Conservation (phyloP, 768 basidiomycete genomes). For the Dioszegia aurantiaca region DNA sequence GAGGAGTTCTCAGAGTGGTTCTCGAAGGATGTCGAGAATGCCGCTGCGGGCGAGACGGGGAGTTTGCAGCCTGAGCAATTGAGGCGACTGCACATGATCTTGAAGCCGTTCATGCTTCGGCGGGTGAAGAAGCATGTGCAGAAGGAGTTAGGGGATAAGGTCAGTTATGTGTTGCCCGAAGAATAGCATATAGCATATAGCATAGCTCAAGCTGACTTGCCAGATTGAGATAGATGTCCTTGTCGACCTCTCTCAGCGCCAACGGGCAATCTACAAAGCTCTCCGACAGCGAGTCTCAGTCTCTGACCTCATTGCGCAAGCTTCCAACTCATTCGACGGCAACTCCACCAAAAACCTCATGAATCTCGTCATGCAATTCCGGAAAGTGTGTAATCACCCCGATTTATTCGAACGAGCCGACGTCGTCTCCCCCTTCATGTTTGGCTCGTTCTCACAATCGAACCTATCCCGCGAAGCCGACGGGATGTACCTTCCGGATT, state of each 20-base stretch:
- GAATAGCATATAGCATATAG: not conserved
- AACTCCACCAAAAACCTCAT: slow-evolving; percentile 81
- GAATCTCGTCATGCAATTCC: slow-evolving; percentile 99
- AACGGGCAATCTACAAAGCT: slow-evolving; percentile 82
- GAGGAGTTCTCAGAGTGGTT: slow-evolving; percentile 99
- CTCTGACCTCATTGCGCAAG: slow-evolving; percentile 87
- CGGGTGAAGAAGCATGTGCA: slow-evolving; percentile 98
- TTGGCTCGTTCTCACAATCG: slow-evolving; percentile 74
- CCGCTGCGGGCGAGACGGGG: slow-evolving; percentile 76
- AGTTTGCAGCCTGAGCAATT: slow-evolving; percentile 93
- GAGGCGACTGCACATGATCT: slow-evolving; percentile 92
- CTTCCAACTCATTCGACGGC: slow-evolving; percentile 69
- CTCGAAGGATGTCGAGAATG: slow-evolving; percentile 97
- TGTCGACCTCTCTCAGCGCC: slow-evolving; percentile 88
- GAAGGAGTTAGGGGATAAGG: slow-evolving; percentile 98
- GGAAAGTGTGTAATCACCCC: slow-evolving; percentile 98
- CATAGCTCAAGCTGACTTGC: slow-evolving; percentile 1
- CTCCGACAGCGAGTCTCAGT: slow-evolving; percentile 91
- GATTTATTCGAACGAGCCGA: slow-evolving; percentile 97
- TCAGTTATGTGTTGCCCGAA: slow-evolving; percentile 41
- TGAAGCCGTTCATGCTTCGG: slow-evolving; percentile 98
- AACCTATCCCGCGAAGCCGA: slow-evolving; percentile 86
- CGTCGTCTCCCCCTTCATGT: slow-evolving; percentile 87
- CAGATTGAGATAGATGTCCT: slow-evolving; percentile 96
- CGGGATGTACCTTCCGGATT: slow-evolving; percentile 74